Evolutionary conservation across 352 stramenopile genomes (phyloP), one percentile per base, ranked within the genome.

Genomic region (Peronospora farinosa): DNA sequence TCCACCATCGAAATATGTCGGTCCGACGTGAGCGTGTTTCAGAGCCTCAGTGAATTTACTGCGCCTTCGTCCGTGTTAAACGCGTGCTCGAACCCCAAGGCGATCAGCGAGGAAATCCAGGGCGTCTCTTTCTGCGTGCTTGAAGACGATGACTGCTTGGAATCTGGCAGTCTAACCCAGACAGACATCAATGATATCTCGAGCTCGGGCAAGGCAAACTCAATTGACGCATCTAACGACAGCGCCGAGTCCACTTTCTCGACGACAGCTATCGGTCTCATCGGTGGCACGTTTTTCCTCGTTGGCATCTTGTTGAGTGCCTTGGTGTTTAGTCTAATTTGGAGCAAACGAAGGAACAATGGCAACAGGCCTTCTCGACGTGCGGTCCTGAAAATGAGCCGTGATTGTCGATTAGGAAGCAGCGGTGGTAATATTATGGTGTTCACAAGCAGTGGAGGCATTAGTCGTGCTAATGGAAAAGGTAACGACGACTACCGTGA

Each of bases 251-350:
- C 58, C 8, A 60, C 59, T 28, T 81, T 81, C 40, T 78, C 71
- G 10, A 63, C 59, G 15, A 64, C 72, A 46, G 63, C 71, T 12
- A 77, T 81, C 17, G 63, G 57, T 0, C 60, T 81, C n/a, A 76
- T 81, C 31, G 71, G 71, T 25, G 63, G 65, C n/a, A 65, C 60
- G n/a, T 71, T 72, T 31, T 77, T 78, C 51, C 35, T 74, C 3
- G 39, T 78, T 5, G 72, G 69, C 10, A 35, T 78, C 13, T 12
- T 82, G 6, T 33, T 78, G n/a, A 71, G 49, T 38, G 58, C 48
- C 0, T 43, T 79, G 13, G 69, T 58, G 9, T 73, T 79, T 40
- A 40, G 64, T 0, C 49, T 79, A 12, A 45, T 72, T 32, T 70
- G 63, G 39, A 64, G 60, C 16, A 61, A 68, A 21, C 51, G 47